Percentiles rank a stretch among this genome's conserved stretches.
Evolutionary conservation across 495 filamentous ascomycete species (phyloP).

Genomic region (Staphylotrichum longicolle): DNA sequence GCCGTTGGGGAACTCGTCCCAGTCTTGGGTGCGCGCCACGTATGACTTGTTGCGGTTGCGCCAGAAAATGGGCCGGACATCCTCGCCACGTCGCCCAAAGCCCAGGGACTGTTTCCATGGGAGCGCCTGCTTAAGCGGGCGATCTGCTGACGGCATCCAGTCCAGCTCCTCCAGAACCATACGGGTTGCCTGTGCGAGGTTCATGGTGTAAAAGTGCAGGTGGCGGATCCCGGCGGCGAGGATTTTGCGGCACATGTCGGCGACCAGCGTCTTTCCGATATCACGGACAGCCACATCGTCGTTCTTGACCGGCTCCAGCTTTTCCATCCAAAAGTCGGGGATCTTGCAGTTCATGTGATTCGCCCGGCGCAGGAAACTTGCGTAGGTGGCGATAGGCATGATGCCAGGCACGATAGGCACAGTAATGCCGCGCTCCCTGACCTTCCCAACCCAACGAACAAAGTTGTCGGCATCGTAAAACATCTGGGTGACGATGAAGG

Average conservation of each 20-base stretch:
- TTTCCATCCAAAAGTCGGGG: slow-evolving; percentile 74
- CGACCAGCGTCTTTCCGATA: slow-evolving; percentile 84
- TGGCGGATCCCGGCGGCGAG: slow-evolving; percentile 78
- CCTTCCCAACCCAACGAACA: slow-evolving; percentile 81
- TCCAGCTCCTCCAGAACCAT: slow-evolving; percentile 89
- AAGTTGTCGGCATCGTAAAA: slow-evolving; percentile 98
- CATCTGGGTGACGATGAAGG: slow-evolving; percentile 98
- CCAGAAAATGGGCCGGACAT: slow-evolving; percentile 99
- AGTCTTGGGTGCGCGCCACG: slow-evolving; percentile 90
- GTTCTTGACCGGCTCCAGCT: slow-evolving; percentile 90
- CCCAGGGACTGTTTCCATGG: slow-evolving; percentile 95
- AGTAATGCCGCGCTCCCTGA: slow-evolving; percentile 77
- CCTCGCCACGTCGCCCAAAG: slow-evolving; percentile 82
- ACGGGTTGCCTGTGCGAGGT: slow-evolving; percentile 88
- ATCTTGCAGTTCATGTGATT: slow-evolving; percentile 84
- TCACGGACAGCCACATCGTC: slow-evolving; percentile 92
- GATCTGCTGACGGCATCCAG: slow-evolving; percentile 69
- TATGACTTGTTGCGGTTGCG: slow-evolving; percentile 95
- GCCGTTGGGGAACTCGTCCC: slow-evolving; percentile 99
- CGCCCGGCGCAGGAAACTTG: slow-evolving; percentile 81
- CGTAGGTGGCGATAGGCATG: slow-evolving; percentile 98
- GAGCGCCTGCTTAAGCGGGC: slow-evolving; percentile 76
- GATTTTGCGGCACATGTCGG: slow-evolving; percentile 84
- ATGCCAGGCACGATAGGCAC: slow-evolving; percentile 95
- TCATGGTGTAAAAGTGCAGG: slow-evolving; percentile 99